Percentiles rank a stretch among this genome's conserved stretches.
These are phyloP conservation scores for Trametes gibbosa DNA, from an alignment of 768 basidiomycete species.

Conservation along the genomic window DNA sequence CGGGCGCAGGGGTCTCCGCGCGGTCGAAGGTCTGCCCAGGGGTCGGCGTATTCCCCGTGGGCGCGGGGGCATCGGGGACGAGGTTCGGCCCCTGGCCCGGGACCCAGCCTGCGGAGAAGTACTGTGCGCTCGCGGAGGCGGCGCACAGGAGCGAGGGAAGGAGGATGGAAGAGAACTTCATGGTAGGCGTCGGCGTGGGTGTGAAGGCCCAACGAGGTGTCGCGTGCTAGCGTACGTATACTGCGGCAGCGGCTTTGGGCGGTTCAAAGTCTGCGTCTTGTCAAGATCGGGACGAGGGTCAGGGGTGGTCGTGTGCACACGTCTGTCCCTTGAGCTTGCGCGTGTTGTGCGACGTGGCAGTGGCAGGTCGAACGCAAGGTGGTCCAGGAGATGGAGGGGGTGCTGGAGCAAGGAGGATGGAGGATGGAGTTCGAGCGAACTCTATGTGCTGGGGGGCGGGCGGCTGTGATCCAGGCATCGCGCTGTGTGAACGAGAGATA, in stretches of 20 bases:
- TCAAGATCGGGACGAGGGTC: not conserved
- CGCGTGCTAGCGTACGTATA: too few species aligned
- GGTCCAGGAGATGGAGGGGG: not conserved
- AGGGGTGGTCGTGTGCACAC: not conserved
- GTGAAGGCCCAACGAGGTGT: slow-evolving; percentile 17
- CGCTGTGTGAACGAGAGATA: slow-evolving; percentile 10
- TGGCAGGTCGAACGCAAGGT: not conserved
- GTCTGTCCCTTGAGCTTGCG: not conserved
- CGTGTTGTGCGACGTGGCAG: not conserved
- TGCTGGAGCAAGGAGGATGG: slow-evolving; percentile 9
- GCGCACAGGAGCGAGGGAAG: slow-evolving; percentile 32
- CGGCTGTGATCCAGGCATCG: slow-evolving; percentile 2
- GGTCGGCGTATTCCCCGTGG: slow-evolving; percentile 3
- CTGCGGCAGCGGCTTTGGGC: too few species aligned
- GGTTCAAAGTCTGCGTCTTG: not conserved
- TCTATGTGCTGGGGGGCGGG: not conserved
- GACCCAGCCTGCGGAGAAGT: slow-evolving; percentile 79
- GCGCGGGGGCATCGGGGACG: slow-evolving; percentile 17
- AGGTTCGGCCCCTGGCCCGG: slow-evolving; percentile 68
- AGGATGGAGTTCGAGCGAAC: not conserved
- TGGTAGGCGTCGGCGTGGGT: slow-evolving; percentile 42
- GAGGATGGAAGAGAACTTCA: slow-evolving; percentile 48
- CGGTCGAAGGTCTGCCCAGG: slow-evolving; percentile 10
- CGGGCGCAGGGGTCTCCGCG: not conserved
- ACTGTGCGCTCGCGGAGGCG: slow-evolving; percentile 52